Base-by-base conservation (phyloP, 2,329 filamentous ascomycete genomes). In the Cercospora sojina region DNA sequence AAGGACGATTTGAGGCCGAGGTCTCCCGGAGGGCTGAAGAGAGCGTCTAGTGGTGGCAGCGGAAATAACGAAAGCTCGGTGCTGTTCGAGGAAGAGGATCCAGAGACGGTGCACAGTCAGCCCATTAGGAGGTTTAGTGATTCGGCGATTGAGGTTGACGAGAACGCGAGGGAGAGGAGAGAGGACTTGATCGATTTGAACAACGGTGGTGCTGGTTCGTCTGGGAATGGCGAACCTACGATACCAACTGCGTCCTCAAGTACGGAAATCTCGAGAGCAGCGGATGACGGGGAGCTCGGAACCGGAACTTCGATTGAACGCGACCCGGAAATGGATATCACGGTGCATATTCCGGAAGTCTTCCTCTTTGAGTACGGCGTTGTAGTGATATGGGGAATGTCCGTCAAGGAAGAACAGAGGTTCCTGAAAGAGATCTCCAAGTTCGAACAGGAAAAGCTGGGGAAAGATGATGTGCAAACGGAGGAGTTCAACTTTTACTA, bases 401-500 rank as follows among this genome's bases (percentile, higher is more conserved):
- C 91, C 0, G 83, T 91, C n/a, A 85, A 87, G 31, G 91, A 99
- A 73, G 95, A 99, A 81, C 90, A 91, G 71, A 88, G 91, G 43
- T 97, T 99, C 76, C 83, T 99, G 16, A 95, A 95, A 73, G 94
- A 99, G 74, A 91, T 99, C 68, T 88, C 92, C 64, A 97, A 95
- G 76, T 99, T 98, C 73, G 95, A 97, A 79, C 86, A 88, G 47
- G 94, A 97, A 77, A 97, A 97, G 78, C 85, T 98, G 58, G 88
- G 88, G 27, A 87, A 90, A 10, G 93, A 96, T 75, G 92, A 97
- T 73, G 89, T 97, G 31, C 94, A 99, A 81, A 92, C 93, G 56
- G 95, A 99, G 79, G 92, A 94, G 75, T 99, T 99, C 85, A 99
- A 99, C 79, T 99, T 98, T 79, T 99, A 99, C 83, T 98, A 99